A percentile compares a stretch with the other conserved stretches of the same genome.
Evolutionary conservation across 225 moss, liverwort and hornwort genomes (phyloP).

Genomic region (Antitrichia curtipendula): DNA sequence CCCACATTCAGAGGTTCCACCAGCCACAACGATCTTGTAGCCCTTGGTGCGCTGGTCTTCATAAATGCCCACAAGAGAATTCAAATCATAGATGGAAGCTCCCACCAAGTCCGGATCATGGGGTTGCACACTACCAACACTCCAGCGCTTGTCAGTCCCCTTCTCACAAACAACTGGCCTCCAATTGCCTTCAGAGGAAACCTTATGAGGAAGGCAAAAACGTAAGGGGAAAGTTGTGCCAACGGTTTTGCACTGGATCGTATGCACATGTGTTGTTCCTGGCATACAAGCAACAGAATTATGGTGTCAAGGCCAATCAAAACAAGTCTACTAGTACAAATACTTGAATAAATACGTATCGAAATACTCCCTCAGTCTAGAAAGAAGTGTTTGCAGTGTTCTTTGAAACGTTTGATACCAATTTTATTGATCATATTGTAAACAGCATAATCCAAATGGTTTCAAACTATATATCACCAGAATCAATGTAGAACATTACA

Average conservation of each 20-base stretch:
- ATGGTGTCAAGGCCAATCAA: neutral
- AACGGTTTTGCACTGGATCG: slow-evolving; percentile 36
- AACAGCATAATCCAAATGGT: neutral
- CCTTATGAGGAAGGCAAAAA: slow-evolving; percentile 36
- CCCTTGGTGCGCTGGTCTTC: slow-evolving; percentile 20
- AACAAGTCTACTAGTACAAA: neutral
- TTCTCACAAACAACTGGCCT: slow-evolving; percentile 34
- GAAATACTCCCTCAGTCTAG: neutral
- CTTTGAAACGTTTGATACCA: no score
- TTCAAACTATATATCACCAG: neutral
- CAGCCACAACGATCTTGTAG: slow-evolving; percentile 49
- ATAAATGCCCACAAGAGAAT: slow-evolving; percentile 36
- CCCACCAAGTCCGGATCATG: slow-evolving; percentile 43
- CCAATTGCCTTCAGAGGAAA: slow-evolving; percentile 33
- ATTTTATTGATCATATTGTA: neutral
- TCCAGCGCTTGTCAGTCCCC: slow-evolving; percentile 32
- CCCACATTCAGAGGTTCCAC: slow-evolving; percentile 22
- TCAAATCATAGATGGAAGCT: slow-evolving; percentile 45
- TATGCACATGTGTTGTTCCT: slow-evolving; percentile 45
- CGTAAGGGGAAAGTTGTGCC: slow-evolving; percentile 43
- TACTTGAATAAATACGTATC: neutral
- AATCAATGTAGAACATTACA: neutral
- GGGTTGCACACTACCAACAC: slow-evolving; percentile 48
- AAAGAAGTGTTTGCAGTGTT: neutral
- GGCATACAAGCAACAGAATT: neutral